Evolutionary conservation across 164 flowering plant genomes (phyloP), one percentile per base, ranked within the genome.

Genomic region (Magnolia officinalis): DNA sequence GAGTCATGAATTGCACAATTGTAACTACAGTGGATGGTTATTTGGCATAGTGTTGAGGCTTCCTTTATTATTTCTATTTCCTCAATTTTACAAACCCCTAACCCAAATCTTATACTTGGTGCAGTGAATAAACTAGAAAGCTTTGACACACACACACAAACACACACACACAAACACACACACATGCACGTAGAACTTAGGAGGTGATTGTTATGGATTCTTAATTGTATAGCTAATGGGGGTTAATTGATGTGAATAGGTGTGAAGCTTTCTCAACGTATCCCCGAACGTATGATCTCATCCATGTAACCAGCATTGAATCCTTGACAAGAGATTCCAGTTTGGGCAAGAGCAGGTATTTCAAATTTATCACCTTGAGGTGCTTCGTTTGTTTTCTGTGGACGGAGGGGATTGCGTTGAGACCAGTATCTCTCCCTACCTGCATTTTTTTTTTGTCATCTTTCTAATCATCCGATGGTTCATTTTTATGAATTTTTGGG

Each of bases 261-360:
- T 96, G 99, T 76, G 99, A 96, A 75, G 97, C 98, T 67, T 96
- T 96, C 87, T 94, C 99, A 59, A 94, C 98, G 20, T 96, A 96
- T 84, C 98, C 99, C 70, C 92, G 98, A 71, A 81, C 96, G 9
- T 96, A 94, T 72, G 99, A 94, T 84, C 78, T 96, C 72, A 84
- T 96, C 77, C 99, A 96, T 82, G 92, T 91, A 29, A 24, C 83
- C 70, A 82, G 85, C 70, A 88, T 96, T 52, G 96, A 93, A 75
- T 91, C 95, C 7, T 91, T 96, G 63, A 80, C 82, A 75, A 89
- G 83, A 79, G 78, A 79, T 81, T 81, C 88, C 67, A 85, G 79
- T 29, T 86, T 91, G 19, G 81, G 86, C 75, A 91, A 89, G 79
- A 83, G 50, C 87, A 92, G 99, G 99, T 96, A 91, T 75, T 63